Conservation (phyloP, 169 alveolate species). For the Babesia ovis region DNA sequence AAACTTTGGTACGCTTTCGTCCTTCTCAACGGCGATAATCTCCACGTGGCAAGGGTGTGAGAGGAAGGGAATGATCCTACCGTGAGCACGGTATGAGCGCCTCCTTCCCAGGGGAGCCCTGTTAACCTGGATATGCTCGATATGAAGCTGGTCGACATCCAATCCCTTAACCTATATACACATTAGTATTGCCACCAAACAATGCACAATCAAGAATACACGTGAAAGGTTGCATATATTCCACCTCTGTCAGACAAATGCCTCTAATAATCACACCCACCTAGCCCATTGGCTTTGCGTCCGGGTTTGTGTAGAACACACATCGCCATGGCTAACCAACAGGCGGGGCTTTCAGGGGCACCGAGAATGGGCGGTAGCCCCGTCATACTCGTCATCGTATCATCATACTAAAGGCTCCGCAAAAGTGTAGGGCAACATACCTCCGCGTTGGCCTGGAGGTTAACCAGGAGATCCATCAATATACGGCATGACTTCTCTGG, state of each 20-base stretch:
- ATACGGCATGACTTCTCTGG: constrained; percentile 95
- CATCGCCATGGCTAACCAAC: constrained; percentile 47
- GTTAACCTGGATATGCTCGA: constrained; percentile 92
- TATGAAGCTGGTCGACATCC: constrained; percentile 87
- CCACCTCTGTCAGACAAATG: constrained; percentile 75
- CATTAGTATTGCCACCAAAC: constrained; percentile 80
- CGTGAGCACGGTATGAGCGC: constrained; percentile 98
- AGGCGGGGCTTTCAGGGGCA: constrained; percentile 55
- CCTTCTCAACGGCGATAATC: constrained; percentile 84
- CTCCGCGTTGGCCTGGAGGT: constrained; percentile 95
- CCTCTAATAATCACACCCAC: constrained; percentile 78
- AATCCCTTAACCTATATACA: constrained; percentile 85
- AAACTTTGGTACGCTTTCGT: constrained; percentile 80
- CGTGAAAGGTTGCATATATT: neutral
- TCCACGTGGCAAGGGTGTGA: constrained; percentile 90
- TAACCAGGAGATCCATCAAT: constrained; percentile 88
- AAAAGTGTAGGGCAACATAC: constrained; percentile 51
- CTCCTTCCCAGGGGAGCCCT: constrained; percentile 97
- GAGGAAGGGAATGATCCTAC: constrained; percentile 93
- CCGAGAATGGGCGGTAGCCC: constrained; percentile 49
- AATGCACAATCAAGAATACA: constrained; percentile 85
- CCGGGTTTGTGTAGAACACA: constrained; percentile 71
- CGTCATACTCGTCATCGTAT: constrained; percentile 66
- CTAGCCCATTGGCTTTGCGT: constrained; percentile 38
- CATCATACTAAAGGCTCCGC: constrained; percentile 19